phyloP scores from a whole-genome alignment of 805 yeast genomes.

The Candida palmyrensis region DNA sequence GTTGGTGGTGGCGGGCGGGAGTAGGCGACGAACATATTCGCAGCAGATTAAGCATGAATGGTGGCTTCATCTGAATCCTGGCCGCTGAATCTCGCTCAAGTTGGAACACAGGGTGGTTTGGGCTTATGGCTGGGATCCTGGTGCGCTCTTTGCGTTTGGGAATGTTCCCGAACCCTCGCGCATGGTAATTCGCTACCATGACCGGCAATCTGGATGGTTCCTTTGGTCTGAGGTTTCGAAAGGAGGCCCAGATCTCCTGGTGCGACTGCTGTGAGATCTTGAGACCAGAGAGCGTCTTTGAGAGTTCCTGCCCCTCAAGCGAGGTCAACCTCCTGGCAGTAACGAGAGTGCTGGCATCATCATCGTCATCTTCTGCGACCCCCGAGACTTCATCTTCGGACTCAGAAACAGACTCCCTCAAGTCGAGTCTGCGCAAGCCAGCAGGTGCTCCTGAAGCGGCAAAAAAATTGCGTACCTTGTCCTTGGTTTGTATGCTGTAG shows the following conservation, averaged over 20 bases:
- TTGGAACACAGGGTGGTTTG: slow-evolving; percentile 25
- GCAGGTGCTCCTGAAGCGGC: not conserved
- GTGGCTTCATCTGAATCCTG: too few species aligned
- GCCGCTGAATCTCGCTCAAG: slow-evolving; percentile 23
- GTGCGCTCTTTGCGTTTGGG: slow-evolving; percentile 9
- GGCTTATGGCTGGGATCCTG: slow-evolving; percentile 24
- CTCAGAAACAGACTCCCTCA: not conserved
- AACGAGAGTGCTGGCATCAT: slow-evolving; percentile 4
- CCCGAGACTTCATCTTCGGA: not conserved
- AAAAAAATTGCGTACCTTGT: slow-evolving; percentile 23
- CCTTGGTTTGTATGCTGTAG: slow-evolving; percentile 25
- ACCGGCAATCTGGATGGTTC: slow-evolving; percentile 20
- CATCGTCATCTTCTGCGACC: slow-evolving; percentile 6
- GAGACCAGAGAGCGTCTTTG: not conserved
- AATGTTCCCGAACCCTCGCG: slow-evolving; percentile 18
- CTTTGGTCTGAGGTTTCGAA: slow-evolving; percentile 4
- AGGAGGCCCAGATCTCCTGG: slow-evolving; percentile 4
- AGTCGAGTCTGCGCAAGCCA: not conserved
- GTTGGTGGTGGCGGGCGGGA: too few species aligned
- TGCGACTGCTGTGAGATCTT: not conserved
- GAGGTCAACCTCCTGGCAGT: slow-evolving; percentile 1
- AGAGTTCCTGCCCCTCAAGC: slow-evolving; percentile 2
- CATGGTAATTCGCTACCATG: slow-evolving; percentile 16
- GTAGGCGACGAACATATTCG: too few species aligned
- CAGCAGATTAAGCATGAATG: too few species aligned